phyloP scores from a whole-genome alignment of 2,329 filamentous ascomycete species.

The Penicillium verrucosum region DNA sequence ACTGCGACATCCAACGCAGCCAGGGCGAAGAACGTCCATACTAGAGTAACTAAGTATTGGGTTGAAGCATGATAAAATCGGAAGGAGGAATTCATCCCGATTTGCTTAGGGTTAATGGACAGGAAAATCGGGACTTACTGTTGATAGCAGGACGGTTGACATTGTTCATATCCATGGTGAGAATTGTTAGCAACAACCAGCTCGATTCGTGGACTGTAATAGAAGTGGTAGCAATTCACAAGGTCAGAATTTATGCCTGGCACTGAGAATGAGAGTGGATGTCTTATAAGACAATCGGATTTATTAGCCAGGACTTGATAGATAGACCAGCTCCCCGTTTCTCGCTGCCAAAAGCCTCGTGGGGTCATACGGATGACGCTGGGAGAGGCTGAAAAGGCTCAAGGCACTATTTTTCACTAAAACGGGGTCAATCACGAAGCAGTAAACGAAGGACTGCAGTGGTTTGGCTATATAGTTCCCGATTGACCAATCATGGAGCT shows the following conservation, averaged over 20 bases:
- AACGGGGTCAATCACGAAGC: background rate
- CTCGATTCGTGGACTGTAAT: background rate
- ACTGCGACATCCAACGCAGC: slow-evolving; percentile 15
- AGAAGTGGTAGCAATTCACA: background rate
- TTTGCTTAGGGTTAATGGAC: too few species aligned
- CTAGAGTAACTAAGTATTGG: background rate
- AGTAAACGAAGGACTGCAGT: background rate
- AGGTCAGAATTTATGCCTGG: background rate
- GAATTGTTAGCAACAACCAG: background rate
- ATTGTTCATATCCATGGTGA: slow-evolving; percentile 3
- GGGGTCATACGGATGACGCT: background rate
- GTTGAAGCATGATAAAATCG: background rate
- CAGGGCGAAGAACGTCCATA: slow-evolving; percentile 16
- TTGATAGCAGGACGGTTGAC: slow-evolving; percentile 8
- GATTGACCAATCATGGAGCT: slow-evolving; percentile 1
- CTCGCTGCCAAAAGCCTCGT: background rate
- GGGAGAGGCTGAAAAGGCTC: background rate
- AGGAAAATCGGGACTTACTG: background rate
- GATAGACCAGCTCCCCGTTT: background rate
- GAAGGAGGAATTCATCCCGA: background rate
- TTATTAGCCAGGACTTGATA: background rate
- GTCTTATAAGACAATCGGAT: background rate
- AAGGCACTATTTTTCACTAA: background rate
- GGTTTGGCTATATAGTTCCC: slow-evolving; percentile 1
- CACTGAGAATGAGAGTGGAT: background rate